Evolutionary conservation across 1,139 yeast species (phyloP).

Genomic region (Yamadazyma mexicana): DNA sequence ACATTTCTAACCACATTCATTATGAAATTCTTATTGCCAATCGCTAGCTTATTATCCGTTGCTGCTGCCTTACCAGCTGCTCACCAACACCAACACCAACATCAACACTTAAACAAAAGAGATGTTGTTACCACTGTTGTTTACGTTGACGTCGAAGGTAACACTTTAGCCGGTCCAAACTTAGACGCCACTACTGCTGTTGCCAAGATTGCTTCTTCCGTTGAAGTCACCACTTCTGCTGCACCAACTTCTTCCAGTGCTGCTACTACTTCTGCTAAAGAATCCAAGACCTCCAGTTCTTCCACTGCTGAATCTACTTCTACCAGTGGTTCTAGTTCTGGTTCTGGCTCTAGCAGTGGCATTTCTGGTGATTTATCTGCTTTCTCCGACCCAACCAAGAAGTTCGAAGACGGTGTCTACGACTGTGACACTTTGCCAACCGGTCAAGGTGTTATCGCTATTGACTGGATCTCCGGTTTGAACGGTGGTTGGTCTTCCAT

Average conservation of each 20-base stretch:
- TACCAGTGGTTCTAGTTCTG: too few species aligned
- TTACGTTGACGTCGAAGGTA: conserved; percentile 40
- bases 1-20: conserved; percentile 6
- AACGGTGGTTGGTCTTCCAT: conserved; percentile 92
- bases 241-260: conserved; percentile 5
- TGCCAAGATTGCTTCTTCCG: conserved; percentile 5
- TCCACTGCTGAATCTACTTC: conserved; percentile 29
- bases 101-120: conserved; percentile 36
- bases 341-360: conserved; percentile 28
- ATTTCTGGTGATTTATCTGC: conserved; percentile 57
- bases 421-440: conserved; percentile 80
- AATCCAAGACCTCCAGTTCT: conserved; percentile 17
- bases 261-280: conserved; percentile 10
- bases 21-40: conserved; percentile 33
- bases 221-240: conserved; percentile 4
- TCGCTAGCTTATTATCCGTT: conserved; percentile 41
- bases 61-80: conserved; percentile 50
- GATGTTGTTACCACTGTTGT: conserved; percentile 40
- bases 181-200: conserved; percentile 9
- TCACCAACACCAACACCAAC: conserved; percentile 36
- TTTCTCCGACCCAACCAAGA: conserved; percentile 51
- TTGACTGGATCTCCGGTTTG: conserved; percentile 69
- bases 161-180: conserved; percentile 21
- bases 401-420: conserved; percentile 79
- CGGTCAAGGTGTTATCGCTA: conserved; percentile 85